Conservation (phyloP, 1,139 yeast genomes). For the Yamadazyma atlantica region DNA sequence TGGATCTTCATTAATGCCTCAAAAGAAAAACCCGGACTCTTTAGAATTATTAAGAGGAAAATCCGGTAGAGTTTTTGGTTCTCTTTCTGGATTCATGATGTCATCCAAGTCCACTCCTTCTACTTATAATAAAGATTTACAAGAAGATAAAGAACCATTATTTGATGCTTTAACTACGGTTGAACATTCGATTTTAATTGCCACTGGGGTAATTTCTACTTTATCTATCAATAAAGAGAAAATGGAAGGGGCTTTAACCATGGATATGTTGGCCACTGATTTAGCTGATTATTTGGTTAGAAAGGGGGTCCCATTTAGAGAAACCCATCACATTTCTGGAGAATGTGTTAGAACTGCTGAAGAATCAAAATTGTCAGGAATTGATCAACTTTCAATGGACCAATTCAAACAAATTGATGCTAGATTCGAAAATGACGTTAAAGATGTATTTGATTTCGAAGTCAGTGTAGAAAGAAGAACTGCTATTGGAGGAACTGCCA, state of each 20-base stretch:
- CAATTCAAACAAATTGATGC: constrained; percentile 78
- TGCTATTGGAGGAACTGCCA: constrained; percentile 97
- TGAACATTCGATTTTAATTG: constrained; percentile 88
- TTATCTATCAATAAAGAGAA: constrained; percentile 65
- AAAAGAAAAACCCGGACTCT: constrained; percentile 97
- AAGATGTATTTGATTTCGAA: constrained; percentile 84
- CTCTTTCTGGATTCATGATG: constrained; percentile 93
- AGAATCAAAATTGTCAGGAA: constrained; percentile 68
- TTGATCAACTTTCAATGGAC: constrained; percentile 72
- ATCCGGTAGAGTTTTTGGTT: constrained; percentile 96
- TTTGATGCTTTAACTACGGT: constrained; percentile 90
- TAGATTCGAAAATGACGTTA: constrained; percentile 80
- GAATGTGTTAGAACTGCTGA: constrained; percentile 94
- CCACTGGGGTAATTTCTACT: constrained; percentile 95
- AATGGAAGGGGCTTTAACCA: constrained; percentile 87
- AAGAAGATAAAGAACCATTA: constrained; percentile 97
- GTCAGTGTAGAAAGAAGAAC: constrained; percentile 93
- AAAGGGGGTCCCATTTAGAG: constrained; percentile 98
- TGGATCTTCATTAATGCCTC: constrained; percentile 98
- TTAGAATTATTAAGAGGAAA: constrained; percentile 93
- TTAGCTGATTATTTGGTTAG: constrained; percentile 96
- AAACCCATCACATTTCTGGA: constrained; percentile 97
- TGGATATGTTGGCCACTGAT: constrained; percentile 99
- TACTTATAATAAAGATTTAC: constrained; percentile 96
- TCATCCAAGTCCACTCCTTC: constrained; percentile 94